Evolutionary conservation across 805 yeast genomes (phyloP).

Genomic region (Cyberlindnera meyerae): DNA sequence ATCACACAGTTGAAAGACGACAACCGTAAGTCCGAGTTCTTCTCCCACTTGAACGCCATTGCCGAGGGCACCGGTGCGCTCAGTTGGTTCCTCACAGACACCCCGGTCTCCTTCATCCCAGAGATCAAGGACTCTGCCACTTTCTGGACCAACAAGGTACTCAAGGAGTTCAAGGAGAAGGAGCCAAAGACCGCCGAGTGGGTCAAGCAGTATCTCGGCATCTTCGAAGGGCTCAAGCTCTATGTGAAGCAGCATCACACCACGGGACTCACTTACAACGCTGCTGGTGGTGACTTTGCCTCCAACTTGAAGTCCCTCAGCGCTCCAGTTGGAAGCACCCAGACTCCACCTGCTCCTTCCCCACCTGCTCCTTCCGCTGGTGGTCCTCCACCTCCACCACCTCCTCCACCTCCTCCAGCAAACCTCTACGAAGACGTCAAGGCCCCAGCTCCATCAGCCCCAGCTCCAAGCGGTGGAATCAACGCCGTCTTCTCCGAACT

Average conservation of each 20-base stretch:
- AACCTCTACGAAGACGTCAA: conserved; percentile 46
- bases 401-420: conserved; percentile 94
- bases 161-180: conserved; percentile 76
- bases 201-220: conserved; percentile 61
- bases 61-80: conserved; percentile 87
- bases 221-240: conserved; percentile 64
- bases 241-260: conserved; percentile 76
- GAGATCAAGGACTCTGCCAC: conserved; percentile 89
- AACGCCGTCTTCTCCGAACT: conserved; percentile 89
- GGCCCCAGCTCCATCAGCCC: conserved; percentile 22
- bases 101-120: conserved; percentile 71
- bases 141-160: conserved; percentile 88
- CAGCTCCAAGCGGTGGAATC: conserved; percentile 52
- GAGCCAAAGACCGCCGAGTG: conserved; percentile 71
- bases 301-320: conserved; percentile 38
- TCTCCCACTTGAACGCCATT: conserved; percentile 73
- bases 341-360: conserved; percentile 85
- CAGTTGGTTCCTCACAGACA: conserved; percentile 81
- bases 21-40: conserved; percentile 60
- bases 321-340: conserved; percentile 34
- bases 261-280: conserved; percentile 81
- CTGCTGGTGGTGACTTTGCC: conserved; percentile 52
- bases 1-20: conserved; percentile 66
- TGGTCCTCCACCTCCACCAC: conserved; percentile 77
- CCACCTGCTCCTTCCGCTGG: conserved; percentile 88